A percentile compares a stretch with the other conserved stretches of the same genome.
These are phyloP conservation scores for Coniochaeta sp. DNA, from an alignment of 2,329 filamentous ascomycete genomes.

Conservation along the genomic window DNA sequence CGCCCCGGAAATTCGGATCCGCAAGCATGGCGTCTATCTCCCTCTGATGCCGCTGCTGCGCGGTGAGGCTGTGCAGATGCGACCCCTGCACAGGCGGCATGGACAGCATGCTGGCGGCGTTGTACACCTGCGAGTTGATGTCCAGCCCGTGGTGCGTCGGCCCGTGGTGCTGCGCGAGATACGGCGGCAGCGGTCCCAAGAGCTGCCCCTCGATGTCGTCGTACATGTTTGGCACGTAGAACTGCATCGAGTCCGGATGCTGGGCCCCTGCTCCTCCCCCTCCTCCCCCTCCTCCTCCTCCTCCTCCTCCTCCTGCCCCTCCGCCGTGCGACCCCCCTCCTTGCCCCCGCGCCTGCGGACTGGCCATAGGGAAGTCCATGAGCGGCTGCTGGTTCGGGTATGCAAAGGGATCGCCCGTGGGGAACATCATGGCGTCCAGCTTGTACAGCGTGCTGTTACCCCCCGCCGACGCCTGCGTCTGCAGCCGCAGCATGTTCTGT, in stretches of 20 bases:
- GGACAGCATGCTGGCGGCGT: conserved; percentile 32
- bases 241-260: conserved; percentile 30
- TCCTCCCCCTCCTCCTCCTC: conserved; percentile 19
- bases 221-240: conserved; percentile 45
- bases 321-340: conserved; percentile 21
- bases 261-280: conserved; percentile 19
- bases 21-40: conserved; percentile 45
- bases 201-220: conserved; percentile 69
- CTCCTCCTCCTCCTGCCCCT: conserved; percentile 10
- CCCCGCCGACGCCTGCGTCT: conserved; percentile 7
- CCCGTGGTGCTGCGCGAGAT: conserved; percentile 53
- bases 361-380: conserved; percentile 39
- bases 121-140: conserved; percentile 36
- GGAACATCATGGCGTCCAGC: conserved; percentile 74
- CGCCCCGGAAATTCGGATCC: conserved; percentile 34
- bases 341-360: conserved; percentile 4
- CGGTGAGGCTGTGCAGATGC: conserved; percentile 16
- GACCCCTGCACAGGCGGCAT: conserved; percentile 25
- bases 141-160: conserved; percentile 34
- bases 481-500: conserved; percentile 5
- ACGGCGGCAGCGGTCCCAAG: conserved; percentile 63
- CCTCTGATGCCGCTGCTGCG: conserved; percentile 25
- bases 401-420: conserved; percentile 68
- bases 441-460: conserved; percentile 51
- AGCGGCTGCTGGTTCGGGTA: conserved; percentile 68